Percentiles rank a stretch among this genome's conserved stretches.
These are phyloP conservation scores for Plectosphaerella plurivora DNA, from an alignment of 2,329 filamentous ascomycete species.

Conservation along the genomic window DNA sequence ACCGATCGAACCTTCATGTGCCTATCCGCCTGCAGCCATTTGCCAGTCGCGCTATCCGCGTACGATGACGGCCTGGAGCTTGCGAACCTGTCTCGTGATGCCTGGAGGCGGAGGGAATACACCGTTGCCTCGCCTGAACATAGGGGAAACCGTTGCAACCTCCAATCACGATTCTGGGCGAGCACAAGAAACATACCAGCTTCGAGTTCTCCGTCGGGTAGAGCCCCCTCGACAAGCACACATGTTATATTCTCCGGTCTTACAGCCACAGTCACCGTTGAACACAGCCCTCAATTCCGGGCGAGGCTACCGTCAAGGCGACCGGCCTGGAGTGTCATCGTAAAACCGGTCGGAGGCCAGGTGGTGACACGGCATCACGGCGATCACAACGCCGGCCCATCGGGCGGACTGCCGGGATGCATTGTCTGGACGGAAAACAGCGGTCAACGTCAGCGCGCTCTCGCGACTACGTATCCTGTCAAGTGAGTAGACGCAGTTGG, in stretches of 20 bases:
- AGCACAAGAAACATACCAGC: too few species aligned
- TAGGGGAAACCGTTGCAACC: too few species aligned
- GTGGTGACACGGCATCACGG: neutral
- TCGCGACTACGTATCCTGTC: too few species aligned
- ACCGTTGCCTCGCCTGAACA: too few species aligned
- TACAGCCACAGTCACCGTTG: neutral
- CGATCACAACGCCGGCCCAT: neutral
- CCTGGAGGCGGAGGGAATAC: too few species aligned
- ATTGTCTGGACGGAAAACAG: neutral
- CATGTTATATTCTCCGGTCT: neutral
- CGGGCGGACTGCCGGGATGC: neutral
- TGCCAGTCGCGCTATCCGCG: neutral
- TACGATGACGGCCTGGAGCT: too few species aligned
- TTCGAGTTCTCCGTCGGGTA: neutral
- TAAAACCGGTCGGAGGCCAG: neutral
- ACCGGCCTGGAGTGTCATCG: neutral
- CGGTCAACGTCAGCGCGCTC: neutral
- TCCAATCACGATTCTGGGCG: too few species aligned
- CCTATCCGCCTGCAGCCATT: neutral
- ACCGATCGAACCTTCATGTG: neutral
- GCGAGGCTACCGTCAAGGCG: neutral
- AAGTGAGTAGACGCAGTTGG: too few species aligned
- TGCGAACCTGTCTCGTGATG: too few species aligned
- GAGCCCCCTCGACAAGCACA: neutral
- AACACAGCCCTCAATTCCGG: neutral